phyloP scores from a whole-genome alignment of 495 filamentous ascomycete species.

The Trypethelium eluteriae region DNA sequence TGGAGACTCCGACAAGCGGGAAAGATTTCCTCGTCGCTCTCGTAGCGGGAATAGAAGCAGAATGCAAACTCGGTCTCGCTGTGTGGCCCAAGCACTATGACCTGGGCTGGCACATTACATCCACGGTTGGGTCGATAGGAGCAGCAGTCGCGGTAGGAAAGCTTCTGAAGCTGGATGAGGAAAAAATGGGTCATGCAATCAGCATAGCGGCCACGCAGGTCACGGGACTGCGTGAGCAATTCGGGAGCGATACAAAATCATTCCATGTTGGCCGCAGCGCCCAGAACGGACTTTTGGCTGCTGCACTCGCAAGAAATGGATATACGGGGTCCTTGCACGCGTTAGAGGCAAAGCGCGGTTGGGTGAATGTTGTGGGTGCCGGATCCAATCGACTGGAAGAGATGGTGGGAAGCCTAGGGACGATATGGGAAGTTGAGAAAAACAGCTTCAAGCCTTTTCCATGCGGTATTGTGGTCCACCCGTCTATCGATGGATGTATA shows the following conservation, averaged over 20 bases:
- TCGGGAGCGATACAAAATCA: conserved; percentile 49
- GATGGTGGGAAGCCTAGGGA: conserved; percentile 33
- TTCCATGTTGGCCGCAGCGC: conserved; percentile 48
- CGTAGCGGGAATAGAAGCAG: conserved; percentile 46
- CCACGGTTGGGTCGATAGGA: conserved; percentile 46
- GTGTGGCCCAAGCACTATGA: conserved; percentile 51
- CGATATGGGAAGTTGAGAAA: conserved; percentile 44
- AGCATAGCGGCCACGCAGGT: conserved; percentile 48
- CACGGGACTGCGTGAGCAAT: conserved; percentile 46
- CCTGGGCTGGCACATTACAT: conserved; percentile 51
- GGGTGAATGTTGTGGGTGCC: conserved; percentile 45
- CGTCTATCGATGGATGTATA: conserved; percentile 46
- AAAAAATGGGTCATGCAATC: conserved; percentile 44
- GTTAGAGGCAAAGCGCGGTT: conserved; percentile 48
- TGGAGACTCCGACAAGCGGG: conserved; percentile 35
- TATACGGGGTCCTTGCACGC: conserved; percentile 43
- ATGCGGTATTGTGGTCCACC: conserved; percentile 52
- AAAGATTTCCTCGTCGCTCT: conserved; percentile 44
- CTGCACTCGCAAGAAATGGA: conserved; percentile 40
- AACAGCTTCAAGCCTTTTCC: conserved; percentile 53
- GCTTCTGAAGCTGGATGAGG: conserved; percentile 34
- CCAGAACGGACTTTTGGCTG: conserved; percentile 46
- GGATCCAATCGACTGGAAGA: conserved; percentile 33
- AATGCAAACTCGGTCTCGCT: conserved; percentile 44
- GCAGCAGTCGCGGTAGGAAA: conserved; percentile 46